phyloP scores from a whole-genome alignment of 768 basidiomycete genomes.

The Cystobasidium onofrii region DNA sequence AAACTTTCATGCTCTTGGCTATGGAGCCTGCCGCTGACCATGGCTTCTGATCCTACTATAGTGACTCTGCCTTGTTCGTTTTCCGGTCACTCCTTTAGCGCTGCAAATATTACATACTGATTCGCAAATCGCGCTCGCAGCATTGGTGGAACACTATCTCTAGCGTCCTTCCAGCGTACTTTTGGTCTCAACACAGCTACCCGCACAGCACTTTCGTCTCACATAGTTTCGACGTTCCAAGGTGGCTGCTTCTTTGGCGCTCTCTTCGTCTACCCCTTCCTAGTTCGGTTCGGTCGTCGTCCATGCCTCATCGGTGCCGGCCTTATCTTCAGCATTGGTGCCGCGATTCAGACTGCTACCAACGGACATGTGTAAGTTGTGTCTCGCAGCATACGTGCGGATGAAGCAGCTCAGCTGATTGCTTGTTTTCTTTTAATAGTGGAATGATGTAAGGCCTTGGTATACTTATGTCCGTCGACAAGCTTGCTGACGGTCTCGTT shows the following conservation, averaged over 20 bases:
- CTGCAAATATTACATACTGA: background rate
- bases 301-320: background rate
- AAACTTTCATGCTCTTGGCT: background rate
- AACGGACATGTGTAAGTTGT: conserved; percentile 23
- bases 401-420: too few species aligned
- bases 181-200: conserved; percentile 18
- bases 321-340: conserved; percentile 49
- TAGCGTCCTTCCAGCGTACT: conserved; percentile 13
- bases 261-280: conserved; percentile 28
- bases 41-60: background rate
- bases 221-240: conserved; percentile 33
- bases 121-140: conserved; percentile 47
- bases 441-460: too few species aligned
- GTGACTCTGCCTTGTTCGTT: background rate
- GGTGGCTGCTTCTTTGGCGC: conserved; percentile 32
- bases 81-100: background rate
- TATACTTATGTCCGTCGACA: too few species aligned
- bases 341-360: conserved; percentile 22
- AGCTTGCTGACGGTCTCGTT: too few species aligned
- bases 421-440: too few species aligned
- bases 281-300: conserved; percentile 45
- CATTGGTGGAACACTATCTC: conserved; percentile 41
- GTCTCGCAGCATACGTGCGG: too few species aligned
- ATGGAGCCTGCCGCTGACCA: background rate
- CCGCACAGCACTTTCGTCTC: background rate